Conservation (phyloP, 306 rosid genomes). For the Lablab purpureus region DNA sequence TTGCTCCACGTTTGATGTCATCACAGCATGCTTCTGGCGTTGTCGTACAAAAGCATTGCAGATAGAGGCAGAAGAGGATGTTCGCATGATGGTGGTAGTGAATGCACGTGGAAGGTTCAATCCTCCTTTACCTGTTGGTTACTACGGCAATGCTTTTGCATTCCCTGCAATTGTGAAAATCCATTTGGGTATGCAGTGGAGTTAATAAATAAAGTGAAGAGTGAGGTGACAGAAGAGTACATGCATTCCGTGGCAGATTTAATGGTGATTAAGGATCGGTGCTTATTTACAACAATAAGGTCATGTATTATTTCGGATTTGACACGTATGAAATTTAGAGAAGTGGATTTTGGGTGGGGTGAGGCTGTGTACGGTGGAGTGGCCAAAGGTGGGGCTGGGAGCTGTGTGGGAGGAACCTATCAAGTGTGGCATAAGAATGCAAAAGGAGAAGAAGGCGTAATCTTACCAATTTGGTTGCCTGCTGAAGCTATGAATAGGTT, state of each 20-base stretch:
- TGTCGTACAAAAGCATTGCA: conserved; percentile 54
- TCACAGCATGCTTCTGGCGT: conserved; percentile 42
- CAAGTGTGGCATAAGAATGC: neutral
- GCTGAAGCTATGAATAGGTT: conserved; percentile 52
- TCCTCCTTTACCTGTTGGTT: conserved; percentile 33
- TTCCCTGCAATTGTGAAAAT: neutral
- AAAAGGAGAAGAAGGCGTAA: conserved; percentile 52
- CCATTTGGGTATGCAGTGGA: conserved; percentile 30
- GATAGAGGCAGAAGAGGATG: conserved; percentile 35
- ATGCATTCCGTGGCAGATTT: conserved; percentile 53
- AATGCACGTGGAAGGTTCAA: conserved; percentile 20
- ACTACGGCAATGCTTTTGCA: conserved; percentile 38
- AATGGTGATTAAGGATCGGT: conserved; percentile 46
- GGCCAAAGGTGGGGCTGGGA: conserved; percentile 29
- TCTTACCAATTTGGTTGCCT: conserved; percentile 55
- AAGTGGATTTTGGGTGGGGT: conserved; percentile 68
- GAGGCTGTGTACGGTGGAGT: conserved; percentile 49
- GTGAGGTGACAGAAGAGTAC: conserved; percentile 39
- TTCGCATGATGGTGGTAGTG: neutral
- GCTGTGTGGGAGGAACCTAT: conserved; percentile 4
- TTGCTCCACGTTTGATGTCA: conserved; percentile 41
- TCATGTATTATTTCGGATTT: conserved; percentile 44
- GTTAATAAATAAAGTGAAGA: conserved; percentile 36
- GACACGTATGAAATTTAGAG: conserved; percentile 8
- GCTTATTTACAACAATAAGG: neutral